These are phyloP conservation scores for Trichoderma sp. DNA, from an alignment of 2,329 filamentous ascomycete genomes.

Conservation along the genomic window DNA sequence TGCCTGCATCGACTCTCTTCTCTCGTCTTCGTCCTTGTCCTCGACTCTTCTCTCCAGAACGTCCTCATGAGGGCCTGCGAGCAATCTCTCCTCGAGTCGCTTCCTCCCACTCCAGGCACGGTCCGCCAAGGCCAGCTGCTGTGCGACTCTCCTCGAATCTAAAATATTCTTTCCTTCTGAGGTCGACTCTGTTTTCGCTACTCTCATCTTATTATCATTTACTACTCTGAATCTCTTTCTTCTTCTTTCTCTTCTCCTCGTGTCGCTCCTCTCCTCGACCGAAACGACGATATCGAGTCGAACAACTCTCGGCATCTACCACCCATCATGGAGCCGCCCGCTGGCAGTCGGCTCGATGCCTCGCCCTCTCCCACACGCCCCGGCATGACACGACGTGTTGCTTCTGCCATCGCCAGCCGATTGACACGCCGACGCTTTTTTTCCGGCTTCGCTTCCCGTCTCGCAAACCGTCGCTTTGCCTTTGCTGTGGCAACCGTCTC, in stretches of 20 bases:
- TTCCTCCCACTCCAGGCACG: conserved; percentile 8
- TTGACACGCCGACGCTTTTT: conserved; percentile 10
- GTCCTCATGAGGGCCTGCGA: conserved; percentile 17
- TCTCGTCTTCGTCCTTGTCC: neutral
- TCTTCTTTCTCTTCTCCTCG: neutral
- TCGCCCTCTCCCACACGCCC: conserved; percentile 11
- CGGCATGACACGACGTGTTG: conserved; percentile 14
- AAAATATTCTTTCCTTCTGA: neutral
- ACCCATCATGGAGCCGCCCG: conserved; percentile 18
- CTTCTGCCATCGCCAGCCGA: conserved; percentile 13
- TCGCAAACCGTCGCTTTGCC: conserved; percentile 26
- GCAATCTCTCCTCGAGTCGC: conserved; percentile 2
- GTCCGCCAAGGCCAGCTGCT: conserved; percentile 17
- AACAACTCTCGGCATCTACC: neutral
- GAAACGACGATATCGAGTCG: neutral
- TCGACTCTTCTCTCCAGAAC: neutral
- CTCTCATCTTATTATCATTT: neutral
- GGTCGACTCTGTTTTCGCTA: neutral
- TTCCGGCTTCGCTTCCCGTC: conserved; percentile 3
- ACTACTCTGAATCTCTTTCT: neutral
- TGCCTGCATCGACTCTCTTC: neutral
- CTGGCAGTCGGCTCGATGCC: conserved; percentile 20
- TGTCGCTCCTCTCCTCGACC: neutral
- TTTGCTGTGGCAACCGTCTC: conserved; percentile 31
- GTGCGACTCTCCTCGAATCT: conserved; percentile 3